Conservation (phyloP, 176 grass and related monocot species). For the Hordeum marinum region DNA sequence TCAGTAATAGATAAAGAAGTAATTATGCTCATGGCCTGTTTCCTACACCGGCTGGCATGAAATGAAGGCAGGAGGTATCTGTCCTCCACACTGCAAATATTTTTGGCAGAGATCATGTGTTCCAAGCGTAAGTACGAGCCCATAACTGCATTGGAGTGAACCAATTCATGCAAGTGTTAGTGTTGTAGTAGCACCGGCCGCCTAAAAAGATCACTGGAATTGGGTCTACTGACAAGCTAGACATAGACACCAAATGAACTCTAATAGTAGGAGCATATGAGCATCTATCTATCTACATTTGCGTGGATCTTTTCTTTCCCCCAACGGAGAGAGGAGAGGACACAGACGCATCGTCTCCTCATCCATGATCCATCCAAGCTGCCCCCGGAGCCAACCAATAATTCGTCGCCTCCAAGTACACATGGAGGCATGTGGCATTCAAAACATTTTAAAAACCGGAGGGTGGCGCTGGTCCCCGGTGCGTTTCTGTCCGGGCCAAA, state of each 20-base stretch:
- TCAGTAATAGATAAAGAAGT: conserved; percentile 1
- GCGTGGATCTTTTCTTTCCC: neutral
- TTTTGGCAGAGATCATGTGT: neutral
- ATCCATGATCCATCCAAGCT: conserved; percentile 4
- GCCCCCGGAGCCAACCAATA: conserved; percentile 29
- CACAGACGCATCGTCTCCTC: neutral
- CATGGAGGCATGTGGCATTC: conserved; percentile 45
- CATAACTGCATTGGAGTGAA: neutral
- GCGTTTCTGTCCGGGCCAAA: neutral
- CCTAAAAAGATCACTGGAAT: neutral
- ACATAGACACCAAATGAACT: neutral
- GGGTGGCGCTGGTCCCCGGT: conserved; percentile 5
- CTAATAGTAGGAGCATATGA: neutral
- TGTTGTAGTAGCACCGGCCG: neutral
- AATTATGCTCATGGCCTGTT: conserved; percentile 8
- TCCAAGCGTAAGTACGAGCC: neutral
- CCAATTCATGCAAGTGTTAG: neutral
- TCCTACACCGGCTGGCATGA: neutral
- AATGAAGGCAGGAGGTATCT: neutral
- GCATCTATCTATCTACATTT: neutral
- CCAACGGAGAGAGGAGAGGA: neutral
- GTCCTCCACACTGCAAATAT: neutral
- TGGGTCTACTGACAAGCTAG: neutral
- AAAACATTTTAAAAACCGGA: conserved; percentile 40
- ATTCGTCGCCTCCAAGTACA: conserved; percentile 34